Base-by-base conservation (phyloP, 176 grass and related monocot species). In the Musa beccarii region DNA sequence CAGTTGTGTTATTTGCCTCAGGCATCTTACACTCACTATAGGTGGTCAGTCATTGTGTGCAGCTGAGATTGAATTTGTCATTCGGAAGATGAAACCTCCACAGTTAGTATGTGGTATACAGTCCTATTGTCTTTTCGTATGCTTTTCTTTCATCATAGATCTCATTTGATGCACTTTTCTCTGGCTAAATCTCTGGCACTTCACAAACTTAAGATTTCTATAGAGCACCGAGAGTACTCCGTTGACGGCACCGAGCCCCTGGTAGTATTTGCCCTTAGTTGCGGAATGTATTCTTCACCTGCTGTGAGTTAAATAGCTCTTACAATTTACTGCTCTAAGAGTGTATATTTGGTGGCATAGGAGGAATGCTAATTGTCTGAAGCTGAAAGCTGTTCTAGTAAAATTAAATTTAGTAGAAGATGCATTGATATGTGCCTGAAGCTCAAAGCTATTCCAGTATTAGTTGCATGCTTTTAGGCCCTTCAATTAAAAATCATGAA, bases 181-280 rank as follows among this genome's bases (percentile, higher is more conserved):
- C 76, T 94, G 95, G 92, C 95, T 74, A 82, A 89, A 62, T 87
- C 91, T 81, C 71, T 99, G 68, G 74, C 90, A 84, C 76, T 99
- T 83, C 87, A 99, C 61, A 99, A 99, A 84, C 94, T 94, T 78
- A 99, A 99, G 82, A 82, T 91, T 78, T 89, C 90, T 11, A 90
- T 89, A 68, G 84, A 89, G 81, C 95, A 99, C 78, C 91, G 83
- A 59, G 91, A 89, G 72, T 99, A 87, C 70, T 83, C 90, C 7
- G 77, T 99, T 0, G 83, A 87, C 81, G 84, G 66, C 55, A 53
- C 83, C 57, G 90, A 99, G 54, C 95, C 90, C 43, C 89, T 99
- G 72, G 19, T 80, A 21, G 80, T 89, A 69, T 99, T 98, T 78
- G 95, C 86, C 53, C 86, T n/a, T n/a, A n/a, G n/a, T n/a, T n/a